phyloP scores from a whole-genome alignment of 2,329 filamentous ascomycete species.

The Pseudocercospora crystallina region DNA sequence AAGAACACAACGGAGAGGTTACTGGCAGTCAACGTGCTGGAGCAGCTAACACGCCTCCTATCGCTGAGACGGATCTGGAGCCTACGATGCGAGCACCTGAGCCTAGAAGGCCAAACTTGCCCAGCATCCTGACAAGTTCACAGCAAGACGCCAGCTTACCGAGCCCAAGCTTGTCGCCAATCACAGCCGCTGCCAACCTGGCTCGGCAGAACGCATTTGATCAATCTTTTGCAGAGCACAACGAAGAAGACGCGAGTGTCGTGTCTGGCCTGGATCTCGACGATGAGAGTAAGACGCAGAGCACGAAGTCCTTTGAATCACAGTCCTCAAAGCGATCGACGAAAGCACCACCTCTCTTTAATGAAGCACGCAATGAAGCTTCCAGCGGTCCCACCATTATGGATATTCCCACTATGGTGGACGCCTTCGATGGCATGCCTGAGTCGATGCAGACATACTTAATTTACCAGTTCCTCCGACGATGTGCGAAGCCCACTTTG shows the following conservation, averaged over 20 bases:
- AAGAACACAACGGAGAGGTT: conserved; percentile 17
- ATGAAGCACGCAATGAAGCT: conserved; percentile 17
- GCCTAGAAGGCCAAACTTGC: conserved; percentile 34
- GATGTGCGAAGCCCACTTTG: conserved; percentile 83
- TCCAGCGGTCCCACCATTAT: conserved; percentile 50
- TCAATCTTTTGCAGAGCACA: conserved; percentile 33
- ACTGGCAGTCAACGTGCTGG: conserved; percentile 17
- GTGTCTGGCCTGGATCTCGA: conserved; percentile 36
- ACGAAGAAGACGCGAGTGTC: conserved; percentile 34
- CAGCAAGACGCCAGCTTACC: conserved; percentile 89
- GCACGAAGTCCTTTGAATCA: conserved; percentile 27
- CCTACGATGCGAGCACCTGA: conserved; percentile 40
- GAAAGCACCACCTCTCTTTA: conserved; percentile 13
- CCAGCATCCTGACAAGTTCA: conserved; percentile 66
- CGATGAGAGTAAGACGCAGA: conserved; percentile 29
- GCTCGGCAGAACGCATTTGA: conserved; percentile 37
- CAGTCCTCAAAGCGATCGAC: conserved; percentile 13
- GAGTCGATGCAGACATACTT: conserved; percentile 91
- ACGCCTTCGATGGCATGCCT: conserved; percentile 88
- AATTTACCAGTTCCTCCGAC: conserved; percentile 90
- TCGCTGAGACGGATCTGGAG: conserved; percentile 70
- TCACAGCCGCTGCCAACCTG: conserved; percentile 72
- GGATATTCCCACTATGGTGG: conserved; percentile 82
- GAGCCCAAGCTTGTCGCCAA: conserved; percentile 88
- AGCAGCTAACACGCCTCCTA: conserved; percentile 67